phyloP scores from a whole-genome alignment of 1,284 basidiomycete species.

The Irpex lacteus region DNA sequence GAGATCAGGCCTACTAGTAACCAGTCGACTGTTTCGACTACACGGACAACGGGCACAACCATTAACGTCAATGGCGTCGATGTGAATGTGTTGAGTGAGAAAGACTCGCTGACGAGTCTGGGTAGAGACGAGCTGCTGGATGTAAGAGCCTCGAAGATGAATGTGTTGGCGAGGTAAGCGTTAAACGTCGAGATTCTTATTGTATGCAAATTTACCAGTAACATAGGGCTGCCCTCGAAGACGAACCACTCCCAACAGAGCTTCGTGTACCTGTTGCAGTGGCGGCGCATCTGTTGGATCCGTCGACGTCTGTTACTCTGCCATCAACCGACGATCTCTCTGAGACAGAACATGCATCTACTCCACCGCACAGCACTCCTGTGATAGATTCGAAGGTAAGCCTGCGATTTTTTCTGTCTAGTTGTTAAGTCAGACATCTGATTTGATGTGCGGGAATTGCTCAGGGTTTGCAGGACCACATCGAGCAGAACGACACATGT shows the following conservation, averaged over 20 bases:
- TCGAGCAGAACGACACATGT: slow-evolving; percentile 14
- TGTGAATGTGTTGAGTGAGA: slow-evolving; percentile 67
- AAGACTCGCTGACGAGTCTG: slow-evolving; percentile 64
- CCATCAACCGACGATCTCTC: slow-evolving; percentile 28
- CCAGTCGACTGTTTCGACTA: slow-evolving; percentile 2
- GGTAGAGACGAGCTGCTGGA: slow-evolving; percentile 74
- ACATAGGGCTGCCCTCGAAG: slow-evolving; percentile 38
- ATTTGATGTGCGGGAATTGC: neutral
- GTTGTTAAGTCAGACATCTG: neutral
- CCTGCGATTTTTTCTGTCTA: neutral
- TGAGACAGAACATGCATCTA: slow-evolving; percentile 29
- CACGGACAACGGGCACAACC: slow-evolving; percentile 23
- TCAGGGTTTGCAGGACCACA: neutral
- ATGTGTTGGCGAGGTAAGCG: slow-evolving; percentile 59
- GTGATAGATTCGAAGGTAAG: slow-evolving; percentile 25
- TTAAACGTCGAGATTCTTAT: neutral
- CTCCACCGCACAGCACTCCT: slow-evolving; percentile 24
- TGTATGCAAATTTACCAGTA: slow-evolving; percentile 6
- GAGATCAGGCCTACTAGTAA: slow-evolving; percentile 43
- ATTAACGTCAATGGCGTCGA: slow-evolving; percentile 48
- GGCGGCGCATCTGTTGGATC: slow-evolving; percentile 55
- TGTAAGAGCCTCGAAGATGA: slow-evolving; percentile 59
- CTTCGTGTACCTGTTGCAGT: slow-evolving; percentile 63
- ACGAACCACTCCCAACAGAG: slow-evolving; percentile 56
- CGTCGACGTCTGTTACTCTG: slow-evolving; percentile 22